Base-by-base conservation (phyloP, 441 rosid genomes). In the Pelargonium australe region DNA sequence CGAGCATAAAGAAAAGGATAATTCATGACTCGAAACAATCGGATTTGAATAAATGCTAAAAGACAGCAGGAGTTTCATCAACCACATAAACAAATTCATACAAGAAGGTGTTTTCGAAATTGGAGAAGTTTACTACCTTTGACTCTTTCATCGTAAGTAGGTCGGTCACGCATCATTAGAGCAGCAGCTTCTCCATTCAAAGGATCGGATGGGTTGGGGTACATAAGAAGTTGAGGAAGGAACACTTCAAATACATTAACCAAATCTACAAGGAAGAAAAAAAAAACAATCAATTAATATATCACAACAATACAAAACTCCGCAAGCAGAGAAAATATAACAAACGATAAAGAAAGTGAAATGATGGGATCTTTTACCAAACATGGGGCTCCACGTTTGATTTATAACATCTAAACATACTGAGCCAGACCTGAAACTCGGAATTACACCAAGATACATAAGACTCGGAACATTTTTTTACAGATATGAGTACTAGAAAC, bases 301-400 rank as follows among this genome's bases (percentile, higher is more conserved):
- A 64, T 68, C 51, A 64, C 61, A 55, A 7, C 61, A 51, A 0
- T 13, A 51, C 41, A 51, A 51, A 12, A 14, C 14, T 12, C 6
- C 14, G 58, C 61, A 55, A 14, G 61, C 20, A 55, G 61, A 55
- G 16, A 55, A 55, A 37, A 6, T 37, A 37, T 37, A 37, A 37
- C 7, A 1, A 55, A 16, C 61, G 19, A 55, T 14, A 5, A 17
- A 55, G 61, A 55, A 55, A 37, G 41, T 37, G 41, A 37, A 37
- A 37, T 37, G 41, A 37, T 37, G 41, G 41, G 41, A 7, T 37
- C 1, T 8, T 14, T 16, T 55, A 94, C 99, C 96, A 49, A 89
- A 94, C 97, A 91, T 89, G 45, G 99, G 99, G 83, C 97, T 89
- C 97, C 97, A 94, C 14, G 88, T 91, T 69, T 94, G 95, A 70